Evolutionary conservation across 192 early-diverging fungal species (phyloP).

Genomic region (Cetraspora pellucida): DNA sequence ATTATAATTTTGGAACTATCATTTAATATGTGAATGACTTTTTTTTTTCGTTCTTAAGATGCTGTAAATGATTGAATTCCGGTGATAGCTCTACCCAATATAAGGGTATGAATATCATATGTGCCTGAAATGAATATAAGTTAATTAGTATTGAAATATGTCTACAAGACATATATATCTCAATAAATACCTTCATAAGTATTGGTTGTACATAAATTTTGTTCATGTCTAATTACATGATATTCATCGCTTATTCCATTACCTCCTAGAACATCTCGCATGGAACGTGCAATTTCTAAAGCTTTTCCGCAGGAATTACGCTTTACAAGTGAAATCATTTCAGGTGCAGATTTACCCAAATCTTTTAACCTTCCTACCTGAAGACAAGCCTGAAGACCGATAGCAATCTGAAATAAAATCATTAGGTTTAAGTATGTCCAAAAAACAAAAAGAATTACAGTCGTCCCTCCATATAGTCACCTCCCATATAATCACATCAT

Average conservation of each 20-base stretch:
- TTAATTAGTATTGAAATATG: not conserved
- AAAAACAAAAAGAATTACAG: too few relatives aligned
- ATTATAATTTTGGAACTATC: too few relatives aligned
- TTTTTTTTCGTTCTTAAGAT: not conserved
- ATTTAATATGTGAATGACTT: not conserved
- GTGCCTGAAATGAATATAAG: slow-evolving; percentile 54
- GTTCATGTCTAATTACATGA: slow-evolving; percentile 92
- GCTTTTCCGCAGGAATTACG: slow-evolving; percentile 95
- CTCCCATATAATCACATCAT: too few relatives aligned
- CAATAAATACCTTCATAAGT: slow-evolving; percentile 80
- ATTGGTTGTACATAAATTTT: slow-evolving; percentile 91
- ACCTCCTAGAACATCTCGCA: slow-evolving; percentile 92
- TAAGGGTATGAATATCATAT: slow-evolving; percentile 92
- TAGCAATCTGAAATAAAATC: slow-evolving; percentile 55
- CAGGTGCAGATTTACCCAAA: slow-evolving; percentile 77
- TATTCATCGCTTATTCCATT: slow-evolving; percentile 97
- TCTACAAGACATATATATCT: not conserved
- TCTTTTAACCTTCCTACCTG: slow-evolving; percentile 96
- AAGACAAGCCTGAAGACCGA: slow-evolving; percentile 85
- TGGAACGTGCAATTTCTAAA: slow-evolving; percentile 85
- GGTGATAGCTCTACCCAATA: slow-evolving; percentile 93
- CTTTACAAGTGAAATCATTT: slow-evolving; percentile 97
- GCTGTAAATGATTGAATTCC: slow-evolving; percentile 75
- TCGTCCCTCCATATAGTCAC: too few relatives aligned
- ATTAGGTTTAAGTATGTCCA: too few relatives aligned